Evolutionary conservation across 441 rosid species (phyloP).

Genomic region (Capsella rubella): DNA sequence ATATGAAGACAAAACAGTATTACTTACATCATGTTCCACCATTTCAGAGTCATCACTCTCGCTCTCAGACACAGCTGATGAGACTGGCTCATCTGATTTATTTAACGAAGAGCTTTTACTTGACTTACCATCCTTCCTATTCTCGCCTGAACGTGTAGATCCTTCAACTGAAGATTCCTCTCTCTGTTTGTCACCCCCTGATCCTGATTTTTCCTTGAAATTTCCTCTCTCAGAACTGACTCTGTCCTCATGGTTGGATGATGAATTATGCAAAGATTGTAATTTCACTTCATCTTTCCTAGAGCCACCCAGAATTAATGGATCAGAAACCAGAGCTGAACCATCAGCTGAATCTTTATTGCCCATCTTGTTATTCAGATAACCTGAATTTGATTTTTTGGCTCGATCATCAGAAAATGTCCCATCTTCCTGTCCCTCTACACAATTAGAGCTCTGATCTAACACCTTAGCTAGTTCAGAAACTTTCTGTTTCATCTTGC

Average conservation of each 20-base stretch:
- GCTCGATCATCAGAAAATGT: slow-evolving; percentile 56
- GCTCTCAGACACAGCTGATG: slow-evolving; percentile 59
- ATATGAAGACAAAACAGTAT: slow-evolving; percentile 30
- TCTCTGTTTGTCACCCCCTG: slow-evolving; percentile 47
- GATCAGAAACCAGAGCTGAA: slow-evolving; percentile 59
- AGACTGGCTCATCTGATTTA: slow-evolving; percentile 50
- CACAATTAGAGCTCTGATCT: slow-evolving; percentile 52
- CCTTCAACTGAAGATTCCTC: slow-evolving; percentile 47
- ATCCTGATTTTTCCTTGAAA: slow-evolving; percentile 46
- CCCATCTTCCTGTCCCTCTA: slow-evolving; percentile 71
- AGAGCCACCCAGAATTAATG: slow-evolving; percentile 47
- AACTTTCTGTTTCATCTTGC: slow-evolving; percentile 43
- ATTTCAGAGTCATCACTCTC: slow-evolving; percentile 83
- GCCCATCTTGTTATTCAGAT: slow-evolving; percentile 45
- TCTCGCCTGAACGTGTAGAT: slow-evolving; percentile 49
- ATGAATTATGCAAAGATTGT: slow-evolving; percentile 47
- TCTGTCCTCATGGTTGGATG: slow-evolving; percentile 34
- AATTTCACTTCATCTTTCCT: slow-evolving; percentile 51
- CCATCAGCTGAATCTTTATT: slow-evolving; percentile 51
- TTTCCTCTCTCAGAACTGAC: slow-evolving; percentile 27
- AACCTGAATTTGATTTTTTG: slow-evolving; percentile 45
- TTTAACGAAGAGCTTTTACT: slow-evolving; percentile 47
- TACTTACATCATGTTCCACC: slow-evolving; percentile 94
- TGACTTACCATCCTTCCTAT: slow-evolving; percentile 52
- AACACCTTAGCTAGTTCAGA: slow-evolving; percentile 46